Conservation (phyloP, 345 rosid genomes). For the Bruguiera parviflora region DNA sequence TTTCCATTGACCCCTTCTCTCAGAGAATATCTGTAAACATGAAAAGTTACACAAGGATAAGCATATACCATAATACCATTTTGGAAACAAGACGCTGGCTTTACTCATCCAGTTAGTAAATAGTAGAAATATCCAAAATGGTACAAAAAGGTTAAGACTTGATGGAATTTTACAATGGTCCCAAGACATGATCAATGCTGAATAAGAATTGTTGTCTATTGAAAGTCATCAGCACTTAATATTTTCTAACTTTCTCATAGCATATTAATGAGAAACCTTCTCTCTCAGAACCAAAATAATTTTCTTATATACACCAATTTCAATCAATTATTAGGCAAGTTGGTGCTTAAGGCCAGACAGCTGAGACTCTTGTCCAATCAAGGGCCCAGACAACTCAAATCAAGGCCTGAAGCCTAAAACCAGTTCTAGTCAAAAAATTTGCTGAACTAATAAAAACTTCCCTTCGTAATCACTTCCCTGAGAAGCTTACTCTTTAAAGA, state of each 20-base stretch:
- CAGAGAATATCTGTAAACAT: slow-evolving; percentile 70
- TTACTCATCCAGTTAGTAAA: slow-evolving; percentile 3
- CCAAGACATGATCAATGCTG: background rate
- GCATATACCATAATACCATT: no score
- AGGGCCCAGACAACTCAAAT: no score
- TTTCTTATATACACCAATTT: no score
- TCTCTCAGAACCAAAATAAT: no score
- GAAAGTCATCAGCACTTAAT: background rate
- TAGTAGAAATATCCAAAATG: background rate
- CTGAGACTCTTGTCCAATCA: no score
- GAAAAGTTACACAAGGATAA: slow-evolving; percentile 2
- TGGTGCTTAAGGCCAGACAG: no score
- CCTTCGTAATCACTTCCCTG: background rate
- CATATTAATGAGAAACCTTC: background rate
- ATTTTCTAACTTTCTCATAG: background rate
- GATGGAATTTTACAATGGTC: background rate
- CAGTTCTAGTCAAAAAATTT: no score
- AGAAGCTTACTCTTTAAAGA: background rate
- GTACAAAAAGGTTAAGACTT: background rate
- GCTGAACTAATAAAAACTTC: background rate
- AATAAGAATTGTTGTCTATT: background rate
- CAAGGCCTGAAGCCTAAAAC: no score
- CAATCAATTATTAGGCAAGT: no score
- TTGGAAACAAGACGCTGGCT: no score
- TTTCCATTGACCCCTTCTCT: slow-evolving; percentile 97